A percentile compares a stretch with the other conserved stretches of the same genome.
These are phyloP conservation scores for Closterium sp. DNA, from an alignment of 139 green algal species.

Conservation along the genomic window DNA sequence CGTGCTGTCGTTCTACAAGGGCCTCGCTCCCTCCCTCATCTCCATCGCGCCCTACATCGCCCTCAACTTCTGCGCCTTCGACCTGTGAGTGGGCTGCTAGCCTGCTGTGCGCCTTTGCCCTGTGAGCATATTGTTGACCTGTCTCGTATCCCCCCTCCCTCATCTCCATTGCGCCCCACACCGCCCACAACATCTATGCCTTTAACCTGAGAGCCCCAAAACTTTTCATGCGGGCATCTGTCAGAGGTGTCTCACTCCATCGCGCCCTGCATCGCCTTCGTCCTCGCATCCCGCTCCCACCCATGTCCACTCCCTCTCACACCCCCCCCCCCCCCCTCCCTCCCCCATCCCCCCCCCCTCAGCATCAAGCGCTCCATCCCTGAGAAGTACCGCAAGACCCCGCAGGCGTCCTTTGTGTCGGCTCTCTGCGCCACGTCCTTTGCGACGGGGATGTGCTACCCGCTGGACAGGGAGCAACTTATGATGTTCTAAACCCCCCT, in stretches of 20 bases:
- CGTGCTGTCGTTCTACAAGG: conserved; percentile 77
- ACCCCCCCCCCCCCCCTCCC: no score
- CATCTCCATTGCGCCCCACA: conserved; percentile 88
- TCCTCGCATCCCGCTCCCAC: neutral
- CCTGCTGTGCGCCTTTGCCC: no score
- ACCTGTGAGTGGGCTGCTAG: conserved; percentile 65
- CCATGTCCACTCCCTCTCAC: no score
- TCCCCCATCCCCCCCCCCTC: neutral
- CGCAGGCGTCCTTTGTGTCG: conserved; percentile 38
- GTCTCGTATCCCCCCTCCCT: conserved; percentile 67
- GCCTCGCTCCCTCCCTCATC: conserved; percentile 84
- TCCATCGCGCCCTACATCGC: conserved; percentile 94
- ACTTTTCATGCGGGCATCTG: no score
- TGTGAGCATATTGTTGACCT: no score
- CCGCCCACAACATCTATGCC: conserved; percentile 88
- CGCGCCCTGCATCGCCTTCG: neutral
- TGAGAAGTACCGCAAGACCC: conserved; percentile 45
- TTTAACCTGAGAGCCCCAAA: conserved; percentile 75
- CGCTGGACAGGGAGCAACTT: conserved; percentile 42
- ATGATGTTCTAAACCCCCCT: neutral
- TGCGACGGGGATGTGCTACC: conserved; percentile 46
- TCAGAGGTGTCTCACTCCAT: neutral
- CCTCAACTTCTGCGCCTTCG: conserved; percentile 92
- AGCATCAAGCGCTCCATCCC: conserved; percentile 49
- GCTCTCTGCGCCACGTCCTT: conserved; percentile 28